phyloP scores from a whole-genome alignment of 805 yeast species.

The Wickerhamomyces tratensis region DNA sequence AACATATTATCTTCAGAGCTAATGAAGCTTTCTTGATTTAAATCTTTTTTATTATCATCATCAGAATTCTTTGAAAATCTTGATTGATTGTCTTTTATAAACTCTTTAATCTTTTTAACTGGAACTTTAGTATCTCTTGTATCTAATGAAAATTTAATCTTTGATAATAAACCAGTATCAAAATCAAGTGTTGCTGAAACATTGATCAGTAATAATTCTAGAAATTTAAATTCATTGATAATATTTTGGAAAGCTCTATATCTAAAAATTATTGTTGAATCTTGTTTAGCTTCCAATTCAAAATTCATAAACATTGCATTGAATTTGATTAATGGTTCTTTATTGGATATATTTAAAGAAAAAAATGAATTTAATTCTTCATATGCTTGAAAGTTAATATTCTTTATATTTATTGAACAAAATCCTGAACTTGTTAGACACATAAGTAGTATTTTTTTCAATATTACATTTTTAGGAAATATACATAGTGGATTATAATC shows the following conservation, averaged over 20 bases:
- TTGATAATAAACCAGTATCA: slow-evolving; percentile 10
- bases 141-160: slow-evolving; percentile 8
- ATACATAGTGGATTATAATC: slow-evolving; percentile 8
- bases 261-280: slow-evolving; percentile 4
- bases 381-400: too few species aligned
- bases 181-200: slow-evolving; percentile 9
- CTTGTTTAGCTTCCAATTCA: background rate
- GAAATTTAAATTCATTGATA: slow-evolving; percentile 9
- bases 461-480: slow-evolving; percentile 2
- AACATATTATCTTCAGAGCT: too few species aligned
- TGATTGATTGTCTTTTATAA: background rate
- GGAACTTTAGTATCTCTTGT: slow-evolving; percentile 10
- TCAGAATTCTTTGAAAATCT: background rate
- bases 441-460: slow-evolving; percentile 3
- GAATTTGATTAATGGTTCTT: too few species aligned
- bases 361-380: slow-evolving; percentile 2
- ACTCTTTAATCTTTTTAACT: background rate
- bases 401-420: background rate
- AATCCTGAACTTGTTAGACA: slow-evolving; percentile 16
- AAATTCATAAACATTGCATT: too few species aligned
- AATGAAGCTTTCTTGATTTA: background rate
- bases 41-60: slow-evolving; percentile 1
- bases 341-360: too few species aligned
- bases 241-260: slow-evolving; percentile 9
- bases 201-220: slow-evolving; percentile 13